These are phyloP conservation scores for Corymbia maculata DNA, from an alignment of 345 rosid species.

Conservation along the genomic window DNA sequence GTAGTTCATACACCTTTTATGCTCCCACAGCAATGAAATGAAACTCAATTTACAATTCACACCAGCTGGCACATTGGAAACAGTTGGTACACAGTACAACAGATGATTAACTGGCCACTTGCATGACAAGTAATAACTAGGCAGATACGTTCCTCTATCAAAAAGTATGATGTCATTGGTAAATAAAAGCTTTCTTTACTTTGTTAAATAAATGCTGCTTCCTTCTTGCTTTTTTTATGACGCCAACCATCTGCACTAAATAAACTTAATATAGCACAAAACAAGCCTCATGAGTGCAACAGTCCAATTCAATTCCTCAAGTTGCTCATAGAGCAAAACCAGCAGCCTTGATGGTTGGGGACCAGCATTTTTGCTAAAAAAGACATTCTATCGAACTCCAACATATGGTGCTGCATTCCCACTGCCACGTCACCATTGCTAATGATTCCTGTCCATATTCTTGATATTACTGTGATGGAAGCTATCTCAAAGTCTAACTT, in stretches of 20 bases:
- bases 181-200: neutral
- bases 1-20: neutral
- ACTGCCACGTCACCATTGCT: neutral
- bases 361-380: neutral
- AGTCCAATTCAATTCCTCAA: neutral
- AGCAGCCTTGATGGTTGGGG: neutral
- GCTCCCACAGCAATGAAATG: neutral
- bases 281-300: neutral
- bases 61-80: neutral
- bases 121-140: neutral
- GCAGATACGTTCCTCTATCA: neutral
- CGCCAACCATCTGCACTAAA: neutral
- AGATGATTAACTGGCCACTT: neutral
- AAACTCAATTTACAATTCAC: neutral
- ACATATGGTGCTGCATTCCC: neutral
- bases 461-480: neutral
- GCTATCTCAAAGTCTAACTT: neutral
- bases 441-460: neutral
- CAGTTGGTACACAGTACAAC: accelerated
- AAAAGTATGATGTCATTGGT: neutral
- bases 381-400: neutral
- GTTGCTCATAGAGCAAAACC: neutral
- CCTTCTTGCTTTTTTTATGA: neutral
- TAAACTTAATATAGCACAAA: neutral
- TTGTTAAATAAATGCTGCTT: neutral